Conservation (phyloP, 331 rosid genomes). For the Phaseolus coccineus region DNA sequence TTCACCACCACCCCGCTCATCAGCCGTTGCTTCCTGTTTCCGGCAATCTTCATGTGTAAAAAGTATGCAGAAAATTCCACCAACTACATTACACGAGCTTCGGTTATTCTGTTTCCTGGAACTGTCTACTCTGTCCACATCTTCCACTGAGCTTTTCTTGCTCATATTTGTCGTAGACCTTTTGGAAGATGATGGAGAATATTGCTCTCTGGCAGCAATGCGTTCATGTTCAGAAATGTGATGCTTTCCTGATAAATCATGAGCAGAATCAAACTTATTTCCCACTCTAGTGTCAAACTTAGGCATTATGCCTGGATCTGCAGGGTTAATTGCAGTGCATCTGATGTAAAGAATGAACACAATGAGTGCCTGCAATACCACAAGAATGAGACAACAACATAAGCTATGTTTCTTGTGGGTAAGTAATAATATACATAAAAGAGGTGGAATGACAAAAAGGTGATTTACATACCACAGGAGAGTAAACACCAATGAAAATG, state of each 20-base stretch:
- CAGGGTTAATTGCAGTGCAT: conserved; percentile 97
- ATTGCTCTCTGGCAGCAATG: conserved; percentile 57
- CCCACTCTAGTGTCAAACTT: conserved; percentile 62
- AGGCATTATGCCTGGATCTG: conserved; percentile 97
- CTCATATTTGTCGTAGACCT: conserved; percentile 78
- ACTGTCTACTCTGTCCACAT: conserved; percentile 59
- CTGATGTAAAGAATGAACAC: conserved; percentile 93
- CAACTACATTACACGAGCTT: conserved; percentile 56
- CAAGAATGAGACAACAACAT: conserved; percentile 44
- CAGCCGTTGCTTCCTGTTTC: conserved; percentile 69
- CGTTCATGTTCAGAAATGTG: conserved; percentile 66
- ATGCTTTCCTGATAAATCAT: conserved; percentile 61
- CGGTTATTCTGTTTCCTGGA: conserved; percentile 50
- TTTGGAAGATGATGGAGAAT: conserved; percentile 78
- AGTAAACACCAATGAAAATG: conserved; percentile 69
- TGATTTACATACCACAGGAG: conserved; percentile 77
- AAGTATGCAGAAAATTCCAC: conserved; percentile 74
- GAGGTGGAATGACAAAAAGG: conserved; percentile 31
- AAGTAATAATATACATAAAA: conserved; percentile 26
- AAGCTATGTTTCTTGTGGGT: conserved; percentile 26
- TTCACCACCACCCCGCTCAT: conserved; percentile 73
- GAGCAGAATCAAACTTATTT: conserved; percentile 55
- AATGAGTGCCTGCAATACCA: conserved; percentile 80
- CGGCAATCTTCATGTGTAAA: conserved; percentile 90
- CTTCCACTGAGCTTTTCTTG: conserved; percentile 87